Evolutionary conservation across 2,329 filamentous ascomycete species (phyloP).

Genomic region (Botrytis medusae): DNA sequence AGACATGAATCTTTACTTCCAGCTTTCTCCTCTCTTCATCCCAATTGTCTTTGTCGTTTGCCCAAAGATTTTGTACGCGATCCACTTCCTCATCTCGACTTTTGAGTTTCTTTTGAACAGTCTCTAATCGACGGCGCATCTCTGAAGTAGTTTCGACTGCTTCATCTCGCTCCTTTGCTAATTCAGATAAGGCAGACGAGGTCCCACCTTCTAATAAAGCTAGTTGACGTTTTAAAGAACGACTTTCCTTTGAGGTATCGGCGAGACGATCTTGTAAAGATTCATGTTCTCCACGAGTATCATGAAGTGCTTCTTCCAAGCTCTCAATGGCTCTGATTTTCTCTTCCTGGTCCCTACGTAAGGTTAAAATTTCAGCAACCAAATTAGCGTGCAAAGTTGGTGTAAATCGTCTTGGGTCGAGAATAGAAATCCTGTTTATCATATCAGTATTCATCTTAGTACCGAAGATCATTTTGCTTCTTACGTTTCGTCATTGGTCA

Average conservation of each 20-base stretch:
- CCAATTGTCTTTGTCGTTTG: conserved; percentile 81
- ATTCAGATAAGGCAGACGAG: conserved; percentile 77
- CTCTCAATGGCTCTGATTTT: conserved; percentile 84
- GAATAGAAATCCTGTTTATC: conserved; percentile 52
- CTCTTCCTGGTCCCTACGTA: conserved; percentile 86
- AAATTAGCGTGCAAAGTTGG: conserved; percentile 92
- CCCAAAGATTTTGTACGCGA: conserved; percentile 76
- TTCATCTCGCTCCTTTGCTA: conserved; percentile 83
- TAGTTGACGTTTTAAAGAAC: conserved; percentile 80
- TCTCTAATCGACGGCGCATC: conserved; percentile 73
- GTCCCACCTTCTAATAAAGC: conserved; percentile 85
- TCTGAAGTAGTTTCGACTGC: conserved; percentile 72
- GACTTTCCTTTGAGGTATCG: conserved; percentile 69
- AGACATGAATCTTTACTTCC: conserved; percentile 85
- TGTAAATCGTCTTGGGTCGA: conserved; percentile 91
- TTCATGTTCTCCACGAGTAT: conserved; percentile 72
- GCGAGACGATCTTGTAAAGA: conserved; percentile 61
- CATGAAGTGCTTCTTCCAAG: conserved; percentile 73
- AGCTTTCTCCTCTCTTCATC: conserved; percentile 77
- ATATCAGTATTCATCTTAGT: conserved; percentile 25
- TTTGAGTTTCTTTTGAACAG: conserved; percentile 72
- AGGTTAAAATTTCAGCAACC: conserved; percentile 86
- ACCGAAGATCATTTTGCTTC: neutral
- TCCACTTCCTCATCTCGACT: conserved; percentile 81
- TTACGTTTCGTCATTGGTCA: conserved; percentile 60